Base-by-base conservation (phyloP, 202 grass and related monocot genomes). In the Schoenoplectus tabernaemontani region DNA sequence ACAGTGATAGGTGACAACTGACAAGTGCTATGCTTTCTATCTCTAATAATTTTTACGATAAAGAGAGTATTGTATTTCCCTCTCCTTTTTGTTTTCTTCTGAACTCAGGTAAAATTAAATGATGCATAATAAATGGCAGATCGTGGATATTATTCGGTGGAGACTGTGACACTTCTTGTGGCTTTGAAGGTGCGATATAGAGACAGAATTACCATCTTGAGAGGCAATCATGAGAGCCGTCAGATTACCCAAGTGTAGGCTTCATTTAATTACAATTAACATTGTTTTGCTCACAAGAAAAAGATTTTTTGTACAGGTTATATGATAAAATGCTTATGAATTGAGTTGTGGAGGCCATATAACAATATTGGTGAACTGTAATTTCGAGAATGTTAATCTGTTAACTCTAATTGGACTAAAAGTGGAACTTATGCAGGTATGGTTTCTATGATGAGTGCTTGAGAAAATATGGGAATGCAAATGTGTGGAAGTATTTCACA, bases 171-270 rank as follows among this genome's bases (percentile, higher is more conserved):
- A 0, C 84, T 92, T 22, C 81, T 96, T 76, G 93, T 96, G 87
- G 93, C 93, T 64, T 83, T 96, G 90, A 96, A 96, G 87, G 93
- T 96, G 36, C 89, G 90, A 42, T 96, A 90, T 66, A 87, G 93
- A 87, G 93, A 96, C 72, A 88, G 93, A 88, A 96, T 96, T 87
- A 96, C 93, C 53, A 96, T 96, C 79, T 86, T 96, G 84, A 88
- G 93, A 90, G 93, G 93, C 82, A 96, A 96, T 85, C 92, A 96
- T 85, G 92, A 96, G 83, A 96, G 92, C 85, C 85, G 92, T 78
- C 92, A 96, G 90, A 96, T 96, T 60, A 96, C 93, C 37, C 93
- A 96, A 96, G 93, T 92, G 93, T 96, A 88, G 86, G 89, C 87
- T 51, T 43, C 46, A 56, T 69, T 59, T 53, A n/a, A 58, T 85